Evolutionary conservation across 495 filamentous ascomycete genomes (phyloP).

Genomic region (Talaromyces liani): DNA sequence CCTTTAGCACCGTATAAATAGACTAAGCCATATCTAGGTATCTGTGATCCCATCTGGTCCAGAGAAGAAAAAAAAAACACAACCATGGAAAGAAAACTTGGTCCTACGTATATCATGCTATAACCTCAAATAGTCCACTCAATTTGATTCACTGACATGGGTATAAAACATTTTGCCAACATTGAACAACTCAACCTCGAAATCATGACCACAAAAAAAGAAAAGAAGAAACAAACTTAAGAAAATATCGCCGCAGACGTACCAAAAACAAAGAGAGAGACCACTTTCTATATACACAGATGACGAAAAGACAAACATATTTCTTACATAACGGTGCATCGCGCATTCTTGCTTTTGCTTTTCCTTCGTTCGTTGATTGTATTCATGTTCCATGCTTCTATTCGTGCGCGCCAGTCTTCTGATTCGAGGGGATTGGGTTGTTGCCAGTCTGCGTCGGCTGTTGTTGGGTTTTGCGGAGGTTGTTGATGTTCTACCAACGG

Average conservation of each 20-base stretch:
- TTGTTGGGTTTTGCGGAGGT: background rate
- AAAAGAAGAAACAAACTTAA: background rate
- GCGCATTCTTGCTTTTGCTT: slow-evolving; percentile 4
- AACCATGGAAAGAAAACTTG: background rate
- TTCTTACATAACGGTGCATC: slow-evolving; percentile 8
- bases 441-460: slow-evolving; percentile 4
- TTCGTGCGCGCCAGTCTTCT: slow-evolving; percentile 5
- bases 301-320: background rate
- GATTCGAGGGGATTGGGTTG: background rate
- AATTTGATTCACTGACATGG: background rate
- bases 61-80: background rate
- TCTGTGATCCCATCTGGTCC: no score
- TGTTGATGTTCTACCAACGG: background rate
- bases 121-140: background rate
- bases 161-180: background rate
- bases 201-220: background rate
- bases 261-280: background rate
- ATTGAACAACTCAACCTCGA: background rate
- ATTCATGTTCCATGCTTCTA: slow-evolving; percentile 7
- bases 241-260: background rate
- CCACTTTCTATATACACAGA: background rate
- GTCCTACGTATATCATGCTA: background rate
- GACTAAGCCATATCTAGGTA: no score
- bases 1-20: no score
- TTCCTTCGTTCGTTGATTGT: slow-evolving; percentile 8